phyloP scores from a whole-genome alignment of 1,284 basidiomycete species.

The Puccinia hordei region DNA sequence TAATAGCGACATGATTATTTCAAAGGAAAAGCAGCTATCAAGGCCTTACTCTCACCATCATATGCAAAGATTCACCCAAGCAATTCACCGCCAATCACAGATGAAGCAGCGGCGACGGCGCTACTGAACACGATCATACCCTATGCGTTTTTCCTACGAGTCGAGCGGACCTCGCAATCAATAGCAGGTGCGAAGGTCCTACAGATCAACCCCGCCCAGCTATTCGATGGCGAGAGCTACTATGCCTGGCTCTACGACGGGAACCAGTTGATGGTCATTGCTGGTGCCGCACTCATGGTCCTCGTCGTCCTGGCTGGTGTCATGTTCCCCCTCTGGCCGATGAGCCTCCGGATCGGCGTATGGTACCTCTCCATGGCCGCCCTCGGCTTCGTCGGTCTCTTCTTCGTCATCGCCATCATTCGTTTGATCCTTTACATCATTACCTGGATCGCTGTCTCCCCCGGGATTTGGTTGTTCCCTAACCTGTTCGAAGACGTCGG shows the following conservation, averaged over 20 bases:
- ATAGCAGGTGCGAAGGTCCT: slow-evolving; percentile 74
- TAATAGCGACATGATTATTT: slow-evolving; percentile 29
- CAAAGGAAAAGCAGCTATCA: slow-evolving; percentile 84
- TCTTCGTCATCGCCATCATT: slow-evolving; percentile 88
- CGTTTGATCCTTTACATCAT: slow-evolving; percentile 91
- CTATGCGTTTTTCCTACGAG: slow-evolving; percentile 62
- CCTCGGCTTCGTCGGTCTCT: slow-evolving; percentile 82
- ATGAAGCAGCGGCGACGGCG: slow-evolving; percentile 74
- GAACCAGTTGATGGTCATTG: slow-evolving; percentile 85
- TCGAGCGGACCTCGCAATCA: slow-evolving; percentile 64
- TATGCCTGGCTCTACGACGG: slow-evolving; percentile 98
- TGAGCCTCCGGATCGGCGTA: slow-evolving; percentile 86
- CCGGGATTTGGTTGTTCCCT: slow-evolving; percentile 99
- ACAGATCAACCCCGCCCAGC: slow-evolving; percentile 76
- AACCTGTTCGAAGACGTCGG: slow-evolving; percentile 98
- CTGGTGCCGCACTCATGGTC: slow-evolving; percentile 91
- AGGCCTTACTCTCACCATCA: slow-evolving; percentile 84
- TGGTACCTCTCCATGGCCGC: slow-evolving; percentile 91
- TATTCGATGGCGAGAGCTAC: slow-evolving; percentile 75
- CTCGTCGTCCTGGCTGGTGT: slow-evolving; percentile 90
- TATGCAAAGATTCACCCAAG: slow-evolving; percentile 86
- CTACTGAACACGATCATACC: slow-evolving; percentile 75
- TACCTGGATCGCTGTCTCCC: slow-evolving; percentile 79
- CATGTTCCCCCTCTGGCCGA: slow-evolving; percentile 99
- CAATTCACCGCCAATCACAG: slow-evolving; percentile 68